Evolutionary conservation across 345 rosid genomes (phyloP).

Genomic region (Citrus trifoliata): DNA sequence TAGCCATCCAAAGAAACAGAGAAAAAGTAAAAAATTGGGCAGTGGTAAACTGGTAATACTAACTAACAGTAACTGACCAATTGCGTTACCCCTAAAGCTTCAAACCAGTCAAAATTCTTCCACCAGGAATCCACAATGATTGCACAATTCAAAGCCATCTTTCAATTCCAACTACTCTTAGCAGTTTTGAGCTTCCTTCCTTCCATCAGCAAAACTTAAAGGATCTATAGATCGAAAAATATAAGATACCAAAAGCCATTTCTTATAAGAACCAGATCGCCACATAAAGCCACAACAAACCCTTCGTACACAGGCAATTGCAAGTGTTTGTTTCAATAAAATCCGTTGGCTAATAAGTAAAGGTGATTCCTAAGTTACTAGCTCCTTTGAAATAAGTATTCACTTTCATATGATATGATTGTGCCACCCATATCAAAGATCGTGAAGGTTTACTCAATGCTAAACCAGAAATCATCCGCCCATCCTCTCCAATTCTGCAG

Average conservation of each 20-base stretch:
- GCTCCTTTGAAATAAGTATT: not conserved
- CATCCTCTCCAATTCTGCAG: not conserved
- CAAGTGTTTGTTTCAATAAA: not conserved
- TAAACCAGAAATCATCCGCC: not conserved
- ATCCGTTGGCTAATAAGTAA: too few relatives aligned
- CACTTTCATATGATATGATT: not conserved
- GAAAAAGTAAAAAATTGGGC: accelerated
- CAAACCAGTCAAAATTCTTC: not conserved
- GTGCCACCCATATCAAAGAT: not conserved
- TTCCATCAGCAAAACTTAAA: not conserved
- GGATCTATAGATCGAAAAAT: not conserved
- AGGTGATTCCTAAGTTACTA: not conserved
- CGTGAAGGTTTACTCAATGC: too few relatives aligned
- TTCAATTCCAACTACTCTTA: not conserved
- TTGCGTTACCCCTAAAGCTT: not conserved
- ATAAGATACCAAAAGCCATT: not conserved
- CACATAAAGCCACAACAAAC: too few relatives aligned
- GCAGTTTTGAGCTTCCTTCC: not conserved
- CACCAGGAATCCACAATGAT: not conserved
- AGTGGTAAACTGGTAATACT: too few relatives aligned
- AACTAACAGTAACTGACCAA: not conserved
- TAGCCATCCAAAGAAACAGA: too few relatives aligned
- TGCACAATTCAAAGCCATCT: not conserved
- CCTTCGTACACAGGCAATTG: not conserved
- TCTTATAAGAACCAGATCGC: not conserved